Evolutionary conservation across 2,329 filamentous ascomycete genomes (phyloP).

Genomic region (Penicillium sp.): DNA sequence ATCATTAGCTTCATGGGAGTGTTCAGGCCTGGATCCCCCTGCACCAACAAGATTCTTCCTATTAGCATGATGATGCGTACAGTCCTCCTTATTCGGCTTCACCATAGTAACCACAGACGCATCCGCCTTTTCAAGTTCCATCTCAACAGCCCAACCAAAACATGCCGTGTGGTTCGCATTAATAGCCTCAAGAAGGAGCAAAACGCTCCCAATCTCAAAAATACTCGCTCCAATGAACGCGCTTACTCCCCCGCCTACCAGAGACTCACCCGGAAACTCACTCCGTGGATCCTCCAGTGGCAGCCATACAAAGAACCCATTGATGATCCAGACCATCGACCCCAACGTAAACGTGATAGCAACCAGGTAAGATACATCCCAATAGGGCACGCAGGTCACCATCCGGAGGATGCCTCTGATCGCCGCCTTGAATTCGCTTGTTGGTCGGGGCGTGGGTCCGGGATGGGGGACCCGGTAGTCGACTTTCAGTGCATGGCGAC

Average conservation of each 20-base stretch:
- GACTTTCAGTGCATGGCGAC: conserved; percentile 42
- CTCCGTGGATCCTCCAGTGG: conserved; percentile 52
- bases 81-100: conserved; percentile 22
- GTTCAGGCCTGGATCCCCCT: not conserved
- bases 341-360: conserved; percentile 53
- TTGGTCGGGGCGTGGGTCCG: conserved; percentile 32
- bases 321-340: conserved; percentile 54
- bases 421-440: conserved; percentile 30
- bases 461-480: conserved; percentile 19
- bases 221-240: conserved; percentile 64
- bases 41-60: conserved; percentile 26
- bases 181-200: conserved; percentile 64
- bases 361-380: conserved; percentile 56
- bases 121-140: conserved; percentile 38
- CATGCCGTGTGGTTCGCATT: conserved; percentile 62
- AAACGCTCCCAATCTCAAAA: conserved; percentile 60
- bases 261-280: conserved; percentile 52
- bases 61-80: conserved; percentile 43
- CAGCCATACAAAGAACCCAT: conserved; percentile 61
- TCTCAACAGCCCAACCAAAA: conserved; percentile 65
- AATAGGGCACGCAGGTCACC: conserved; percentile 50
- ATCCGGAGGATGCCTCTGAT: conserved; percentile 44
- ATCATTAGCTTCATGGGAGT: not conserved
- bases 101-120: conserved; percentile 12
- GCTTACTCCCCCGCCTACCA: conserved; percentile 56